Evolutionary conservation across 192 early-diverging fungal genomes (phyloP).

Genomic region (Backusella luteola): DNA sequence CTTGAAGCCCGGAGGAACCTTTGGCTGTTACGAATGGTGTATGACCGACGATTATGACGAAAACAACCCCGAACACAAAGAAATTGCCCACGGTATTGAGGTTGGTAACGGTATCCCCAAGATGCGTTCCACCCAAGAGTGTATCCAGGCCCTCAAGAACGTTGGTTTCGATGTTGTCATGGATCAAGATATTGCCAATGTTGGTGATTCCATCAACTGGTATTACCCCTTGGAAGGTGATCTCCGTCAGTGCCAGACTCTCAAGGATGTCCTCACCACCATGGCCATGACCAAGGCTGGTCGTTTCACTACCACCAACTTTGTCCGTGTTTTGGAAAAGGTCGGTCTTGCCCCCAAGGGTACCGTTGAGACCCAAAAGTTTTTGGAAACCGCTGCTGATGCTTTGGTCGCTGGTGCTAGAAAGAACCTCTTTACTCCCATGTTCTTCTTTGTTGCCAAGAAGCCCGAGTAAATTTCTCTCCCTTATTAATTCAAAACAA

Average conservation of each 20-base stretch:
- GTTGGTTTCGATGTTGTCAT: constrained; percentile 86
- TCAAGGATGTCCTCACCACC: constrained; percentile 50
- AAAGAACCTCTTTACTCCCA: constrained; percentile 88
- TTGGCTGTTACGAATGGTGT: constrained; percentile 96
- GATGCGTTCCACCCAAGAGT: constrained; percentile 72
- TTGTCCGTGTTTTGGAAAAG: constrained; percentile 77
- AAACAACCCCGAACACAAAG: constrained; percentile 65
- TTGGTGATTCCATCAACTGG: constrained; percentile 77
- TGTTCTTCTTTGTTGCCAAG: constrained; percentile 83
- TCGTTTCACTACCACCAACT: constrained; percentile 71
- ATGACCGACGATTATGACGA: constrained; percentile 88
- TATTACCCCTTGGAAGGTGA: constrained; percentile 76
- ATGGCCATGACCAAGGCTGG: constrained; percentile 56
- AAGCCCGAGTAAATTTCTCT: constrained; percentile 51
- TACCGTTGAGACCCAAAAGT: constrained; percentile 76
- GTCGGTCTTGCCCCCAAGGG: constrained; percentile 85
- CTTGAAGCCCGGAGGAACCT: constrained; percentile 88
- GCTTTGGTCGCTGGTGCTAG: constrained; percentile 78
- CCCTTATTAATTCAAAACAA: background rate
- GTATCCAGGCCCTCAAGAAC: constrained; percentile 74
- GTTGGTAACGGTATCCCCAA: constrained; percentile 89
- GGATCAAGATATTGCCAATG: constrained; percentile 62
- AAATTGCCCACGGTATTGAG: constrained; percentile 82
- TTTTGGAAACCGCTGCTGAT: constrained; percentile 82
- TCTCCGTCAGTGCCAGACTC: constrained; percentile 45